These are phyloP conservation scores for Oemleria cerasiformis DNA, from an alignment of 306 rosid species.

Conservation along the genomic window DNA sequence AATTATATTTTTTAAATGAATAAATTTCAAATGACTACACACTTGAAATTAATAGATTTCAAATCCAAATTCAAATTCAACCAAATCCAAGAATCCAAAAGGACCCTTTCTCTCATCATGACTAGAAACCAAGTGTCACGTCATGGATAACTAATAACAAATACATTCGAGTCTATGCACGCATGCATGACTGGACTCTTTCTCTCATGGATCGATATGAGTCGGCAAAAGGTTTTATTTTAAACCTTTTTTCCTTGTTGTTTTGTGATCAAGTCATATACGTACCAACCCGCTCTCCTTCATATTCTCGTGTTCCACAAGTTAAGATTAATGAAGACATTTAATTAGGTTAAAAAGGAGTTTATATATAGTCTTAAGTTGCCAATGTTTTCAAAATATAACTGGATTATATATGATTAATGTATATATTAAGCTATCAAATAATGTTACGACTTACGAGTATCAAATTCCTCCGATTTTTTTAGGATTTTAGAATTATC, in stretches of 20 bases:
- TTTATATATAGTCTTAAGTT: background rate
- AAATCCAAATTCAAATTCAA: too few relatives aligned
- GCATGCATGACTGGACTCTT: background rate
- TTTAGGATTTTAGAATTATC: conserved; percentile 14
- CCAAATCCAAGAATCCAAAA: too few relatives aligned
- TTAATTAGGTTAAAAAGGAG: background rate
- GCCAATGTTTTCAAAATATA: conserved; percentile 5
- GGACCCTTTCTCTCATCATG: too few relatives aligned
- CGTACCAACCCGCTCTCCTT: background rate
- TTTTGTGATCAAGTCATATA: conserved; percentile 21
- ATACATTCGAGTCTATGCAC: background rate
- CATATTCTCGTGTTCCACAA: conserved; percentile 22
- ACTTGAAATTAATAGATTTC: too few relatives aligned
- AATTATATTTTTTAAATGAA: too few relatives aligned
- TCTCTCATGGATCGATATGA: background rate
- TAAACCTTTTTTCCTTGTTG: conserved; percentile 14
- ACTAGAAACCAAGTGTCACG: background rate
- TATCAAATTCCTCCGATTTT: background rate
- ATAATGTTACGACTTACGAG: background rate
- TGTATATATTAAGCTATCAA: too few relatives aligned
- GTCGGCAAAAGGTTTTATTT: background rate
- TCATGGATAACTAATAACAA: background rate
- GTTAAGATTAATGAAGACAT: conserved; percentile 28
- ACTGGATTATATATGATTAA: too few relatives aligned
- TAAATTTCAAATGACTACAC: too few relatives aligned